Conservation (phyloP, 352 stramenopile species). For the Phytophthora chlamydospora region DNA sequence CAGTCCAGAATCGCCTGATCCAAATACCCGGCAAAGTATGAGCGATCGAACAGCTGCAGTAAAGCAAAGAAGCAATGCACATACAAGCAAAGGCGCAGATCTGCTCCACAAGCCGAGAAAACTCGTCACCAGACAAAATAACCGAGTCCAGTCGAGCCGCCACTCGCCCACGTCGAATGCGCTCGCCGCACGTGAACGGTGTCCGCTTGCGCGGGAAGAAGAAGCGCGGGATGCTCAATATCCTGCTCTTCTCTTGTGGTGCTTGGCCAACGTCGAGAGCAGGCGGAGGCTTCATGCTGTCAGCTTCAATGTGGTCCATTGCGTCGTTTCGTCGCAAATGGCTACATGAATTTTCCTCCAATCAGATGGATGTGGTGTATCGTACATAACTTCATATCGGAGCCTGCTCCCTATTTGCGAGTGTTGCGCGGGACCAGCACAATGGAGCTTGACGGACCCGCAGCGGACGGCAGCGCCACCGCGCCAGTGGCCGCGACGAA, state of each 20-base stretch:
- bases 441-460: slow-evolving; percentile 25
- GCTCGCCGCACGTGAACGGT: slow-evolving; percentile 34
- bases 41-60: background rate
- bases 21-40: background rate
- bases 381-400: slow-evolving; percentile 7
- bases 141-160: slow-evolving; percentile 22
- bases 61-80: background rate
- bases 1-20: slow-evolving; percentile 5
- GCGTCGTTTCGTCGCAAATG: slow-evolving; percentile 25
- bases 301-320: background rate
- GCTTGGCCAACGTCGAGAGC: background rate
- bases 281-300: slow-evolving; percentile 2
- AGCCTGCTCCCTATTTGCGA: slow-evolving; percentile 18
- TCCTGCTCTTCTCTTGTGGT: background rate
- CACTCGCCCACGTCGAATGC: slow-evolving; percentile 21
- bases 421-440: slow-evolving; percentile 15
- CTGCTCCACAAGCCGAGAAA: slow-evolving; percentile 21
- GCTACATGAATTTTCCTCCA: slow-evolving; percentile 25
- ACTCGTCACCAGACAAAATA: slow-evolving; percentile 25
- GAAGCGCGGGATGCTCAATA: slow-evolving; percentile 49
- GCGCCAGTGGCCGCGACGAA: background rate
- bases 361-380: slow-evolving; percentile 9
- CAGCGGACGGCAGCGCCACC: slow-evolving; percentile 1
- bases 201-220: slow-evolving; percentile 45
- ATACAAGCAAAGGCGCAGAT: slow-evolving; percentile 31